Base-by-base conservation (phyloP, 345 rosid species). In the Bruguiera sexangula region DNA sequence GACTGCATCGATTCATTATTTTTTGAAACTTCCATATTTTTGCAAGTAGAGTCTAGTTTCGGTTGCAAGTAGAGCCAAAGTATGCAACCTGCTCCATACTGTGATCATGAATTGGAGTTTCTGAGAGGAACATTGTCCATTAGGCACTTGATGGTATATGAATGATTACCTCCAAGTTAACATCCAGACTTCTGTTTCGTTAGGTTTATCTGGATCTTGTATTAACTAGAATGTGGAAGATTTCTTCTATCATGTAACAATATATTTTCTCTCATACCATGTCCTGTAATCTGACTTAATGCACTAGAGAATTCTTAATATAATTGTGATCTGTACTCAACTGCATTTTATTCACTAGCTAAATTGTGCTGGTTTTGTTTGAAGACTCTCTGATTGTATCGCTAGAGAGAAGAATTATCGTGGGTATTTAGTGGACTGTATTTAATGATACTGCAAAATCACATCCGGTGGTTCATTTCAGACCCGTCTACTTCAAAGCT, bases 81-180 rank as follows among this genome's bases (percentile, higher is more conserved):
- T 27, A 27, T 2, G 29, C 29, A 70, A 72, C 69, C 29, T 84
- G 88, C 77, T 80, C 85, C 29, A 82, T 84, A 61, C 73, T 84
- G 69, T 84, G 79, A 82, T 77, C 16, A 0, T 8, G 34, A 36
- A 62, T 30, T 22, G 58, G 9, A 21, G 77, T 53, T 43, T 55
- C 1, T 54, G 57, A 31, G 56, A 51, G 61, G 60, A 56, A 56
- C 6, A 22, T 39, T 57, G 69, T 68, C 71, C 11, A 39, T 54
- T 74, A 72, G 79, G 69, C 70, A 57, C 50, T 63, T 50, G 37
- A 69, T 81, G 19, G 87, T 83, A 79, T 72, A 76, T 82, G 74
- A 71, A 73, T 70, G 72, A 69, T 60, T 58, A 59, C 31, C 52
- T 60, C 22, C 55, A 71, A 67, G 72, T 51, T 70, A 67, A 77